A percentile compares a stretch with the other conserved stretches of the same genome.
phyloP scores from a whole-genome alignment of 2,329 filamentous ascomycete species.

The Botryosphaeria dothidea region DNA sequence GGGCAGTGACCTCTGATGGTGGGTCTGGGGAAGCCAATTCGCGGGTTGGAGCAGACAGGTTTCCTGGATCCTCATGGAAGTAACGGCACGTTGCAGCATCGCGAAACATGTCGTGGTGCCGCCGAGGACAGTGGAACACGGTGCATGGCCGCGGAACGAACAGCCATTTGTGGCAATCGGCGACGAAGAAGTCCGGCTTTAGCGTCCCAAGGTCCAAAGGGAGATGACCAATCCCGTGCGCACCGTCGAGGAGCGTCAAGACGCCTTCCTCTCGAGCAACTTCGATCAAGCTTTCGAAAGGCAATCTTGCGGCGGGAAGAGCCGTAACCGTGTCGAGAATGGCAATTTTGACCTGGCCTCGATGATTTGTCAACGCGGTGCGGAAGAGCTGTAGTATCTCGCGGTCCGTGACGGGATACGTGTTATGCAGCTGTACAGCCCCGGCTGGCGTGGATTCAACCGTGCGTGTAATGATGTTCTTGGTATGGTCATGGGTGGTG shows the following conservation, averaged over 20 bases:
- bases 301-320: neutral
- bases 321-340: neutral
- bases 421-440: neutral
- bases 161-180: neutral
- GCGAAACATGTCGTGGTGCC: neutral
- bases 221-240: neutral
- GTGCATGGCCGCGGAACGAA: neutral
- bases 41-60: neutral
- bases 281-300: neutral
- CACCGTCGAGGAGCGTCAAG: neutral
- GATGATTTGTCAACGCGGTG: neutral
- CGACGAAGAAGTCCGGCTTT: neutral
- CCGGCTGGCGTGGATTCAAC: neutral
- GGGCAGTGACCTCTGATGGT: neutral
- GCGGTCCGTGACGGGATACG: neutral
- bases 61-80: neutral
- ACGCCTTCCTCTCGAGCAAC: neutral
- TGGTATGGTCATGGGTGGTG: neutral
- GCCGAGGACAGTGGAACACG: neutral
- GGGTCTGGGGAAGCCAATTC: neutral
- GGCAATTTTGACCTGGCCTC: neutral
- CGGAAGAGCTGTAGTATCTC: neutral
- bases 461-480: neutral
- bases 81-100: neutral
- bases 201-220: neutral